phyloP scores from a whole-genome alignment of 192 early-diverging fungal genomes.

The Anaeromyces robustus region DNA sequence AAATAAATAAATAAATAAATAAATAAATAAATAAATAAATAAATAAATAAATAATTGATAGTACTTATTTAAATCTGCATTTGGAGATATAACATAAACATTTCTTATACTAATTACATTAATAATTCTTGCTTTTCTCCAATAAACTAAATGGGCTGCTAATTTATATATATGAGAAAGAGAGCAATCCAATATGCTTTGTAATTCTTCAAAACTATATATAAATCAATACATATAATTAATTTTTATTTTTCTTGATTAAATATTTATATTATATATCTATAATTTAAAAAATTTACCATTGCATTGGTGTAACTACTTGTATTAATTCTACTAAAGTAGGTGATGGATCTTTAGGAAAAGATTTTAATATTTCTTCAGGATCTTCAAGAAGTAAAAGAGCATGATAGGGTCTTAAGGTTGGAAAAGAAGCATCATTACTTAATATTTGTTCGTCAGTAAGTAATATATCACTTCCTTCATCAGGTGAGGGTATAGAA shows the following conservation, averaged over 20 bases:
- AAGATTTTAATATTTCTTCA: slow-evolving; percentile 56
- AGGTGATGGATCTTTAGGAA: slow-evolving; percentile 67
- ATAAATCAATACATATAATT: slow-evolving; percentile 1
- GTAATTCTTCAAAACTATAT: slow-evolving; percentile 58
- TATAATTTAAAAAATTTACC: slow-evolving; percentile 16
- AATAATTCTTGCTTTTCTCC: slow-evolving; percentile 82
- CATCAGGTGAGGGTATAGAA: slow-evolving; percentile 11
- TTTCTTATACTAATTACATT: slow-evolving; percentile 59
- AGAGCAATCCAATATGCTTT: slow-evolving; percentile 76
- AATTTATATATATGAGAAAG: slow-evolving; percentile 78
- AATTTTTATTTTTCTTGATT: neutral
- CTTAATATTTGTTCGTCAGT: neutral
- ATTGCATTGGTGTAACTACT: slow-evolving; percentile 65
- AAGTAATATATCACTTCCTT: slow-evolving; percentile 6
- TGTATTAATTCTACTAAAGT: slow-evolving; percentile 81
- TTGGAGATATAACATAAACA: slow-evolving; percentile 61
- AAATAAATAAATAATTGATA: neutral
- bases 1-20: too few relatives aligned
- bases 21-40: slow-evolving; percentile 1
- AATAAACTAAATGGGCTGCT: slow-evolving; percentile 83
- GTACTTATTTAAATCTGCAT: slow-evolving; percentile 36
- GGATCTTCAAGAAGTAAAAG: slow-evolving; percentile 70
- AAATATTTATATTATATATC: neutral
- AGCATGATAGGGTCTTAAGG: slow-evolving; percentile 74
- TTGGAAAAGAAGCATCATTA: slow-evolving; percentile 44